A percentile compares a stretch with the other conserved stretches of the same genome.
Conservation (phyloP, 345 rosid genomes). For the Atalantia buxifolia region DNA sequence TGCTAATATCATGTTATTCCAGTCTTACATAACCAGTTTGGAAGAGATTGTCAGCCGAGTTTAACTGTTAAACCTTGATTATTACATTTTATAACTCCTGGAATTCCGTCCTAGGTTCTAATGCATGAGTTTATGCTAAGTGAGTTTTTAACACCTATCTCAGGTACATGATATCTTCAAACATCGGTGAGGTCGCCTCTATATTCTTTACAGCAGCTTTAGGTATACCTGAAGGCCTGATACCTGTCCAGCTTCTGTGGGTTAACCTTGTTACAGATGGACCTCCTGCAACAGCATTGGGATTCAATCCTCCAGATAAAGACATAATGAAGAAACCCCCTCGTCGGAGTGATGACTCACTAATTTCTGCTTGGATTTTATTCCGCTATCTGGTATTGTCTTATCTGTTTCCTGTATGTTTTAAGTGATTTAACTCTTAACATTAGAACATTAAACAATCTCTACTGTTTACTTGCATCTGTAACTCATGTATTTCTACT, state of each 20-base stretch:
- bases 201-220: slow-evolving; percentile 74
- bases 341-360: slow-evolving; percentile 63
- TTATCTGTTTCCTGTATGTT: neutral
- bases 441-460: neutral
- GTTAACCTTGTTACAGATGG: slow-evolving; percentile 85
- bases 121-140: neutral
- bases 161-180: slow-evolving; percentile 87
- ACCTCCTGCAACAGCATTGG: slow-evolving; percentile 80
- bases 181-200: slow-evolving; percentile 77
- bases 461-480: neutral
- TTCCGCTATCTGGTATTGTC: slow-evolving; percentile 69
- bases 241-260: slow-evolving; percentile 85
- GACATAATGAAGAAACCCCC: slow-evolving; percentile 75
- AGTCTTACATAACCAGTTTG: neutral
- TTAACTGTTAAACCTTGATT: neutral
- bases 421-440: neutral
- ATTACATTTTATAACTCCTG: neutral
- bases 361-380: slow-evolving; percentile 64
- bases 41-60: neutral
- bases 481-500: neutral
- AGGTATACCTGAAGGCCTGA: slow-evolving; percentile 76
- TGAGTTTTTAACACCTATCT: slow-evolving; percentile 1
- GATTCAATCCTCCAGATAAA: slow-evolving; percentile 75
- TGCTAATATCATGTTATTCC: neutral
- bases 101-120: neutral